Evolutionary conservation across 2,329 filamentous ascomycete genomes (phyloP).

Genomic region (Pseudogymnoascus sp.): DNA sequence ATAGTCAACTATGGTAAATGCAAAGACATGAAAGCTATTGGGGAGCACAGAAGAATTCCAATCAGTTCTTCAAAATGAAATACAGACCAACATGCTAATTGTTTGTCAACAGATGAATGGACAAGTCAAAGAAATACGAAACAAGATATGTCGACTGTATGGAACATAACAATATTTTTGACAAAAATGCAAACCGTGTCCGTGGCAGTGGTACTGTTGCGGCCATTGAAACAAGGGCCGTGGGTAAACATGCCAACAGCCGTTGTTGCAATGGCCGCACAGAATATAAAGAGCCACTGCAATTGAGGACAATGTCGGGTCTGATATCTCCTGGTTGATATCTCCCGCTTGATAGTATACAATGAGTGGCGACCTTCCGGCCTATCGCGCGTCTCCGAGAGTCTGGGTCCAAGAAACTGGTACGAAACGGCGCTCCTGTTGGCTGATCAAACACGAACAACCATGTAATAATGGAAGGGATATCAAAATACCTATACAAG

Average conservation of each 20-base stretch:
- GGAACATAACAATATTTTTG: not conserved
- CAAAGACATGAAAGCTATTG: not conserved
- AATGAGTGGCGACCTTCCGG: not conserved
- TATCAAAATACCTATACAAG: not conserved
- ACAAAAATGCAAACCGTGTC: not conserved
- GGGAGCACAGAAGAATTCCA: not conserved
- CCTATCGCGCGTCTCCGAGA: not conserved
- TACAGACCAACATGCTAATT: not conserved
- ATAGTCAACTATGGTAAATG: not conserved
- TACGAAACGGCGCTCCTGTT: not conserved
- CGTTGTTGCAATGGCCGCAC: too few species aligned
- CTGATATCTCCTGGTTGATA: not conserved
- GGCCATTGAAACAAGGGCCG: not conserved
- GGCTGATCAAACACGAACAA: not conserved
- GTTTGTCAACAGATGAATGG: not conserved
- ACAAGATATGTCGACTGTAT: not conserved
- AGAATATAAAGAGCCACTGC: not conserved
- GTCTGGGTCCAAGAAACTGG: not conserved
- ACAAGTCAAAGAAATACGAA: not conserved
- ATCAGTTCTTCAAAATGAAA: not conserved
- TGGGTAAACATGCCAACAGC: too few species aligned
- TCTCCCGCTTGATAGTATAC: not conserved
- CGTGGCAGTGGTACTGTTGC: not conserved
- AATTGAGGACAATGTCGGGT: not conserved
- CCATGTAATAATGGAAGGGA: not conserved